Evolutionary conservation across 73 alveolate genomes (phyloP).

Genomic region (Stentor roeselii): DNA sequence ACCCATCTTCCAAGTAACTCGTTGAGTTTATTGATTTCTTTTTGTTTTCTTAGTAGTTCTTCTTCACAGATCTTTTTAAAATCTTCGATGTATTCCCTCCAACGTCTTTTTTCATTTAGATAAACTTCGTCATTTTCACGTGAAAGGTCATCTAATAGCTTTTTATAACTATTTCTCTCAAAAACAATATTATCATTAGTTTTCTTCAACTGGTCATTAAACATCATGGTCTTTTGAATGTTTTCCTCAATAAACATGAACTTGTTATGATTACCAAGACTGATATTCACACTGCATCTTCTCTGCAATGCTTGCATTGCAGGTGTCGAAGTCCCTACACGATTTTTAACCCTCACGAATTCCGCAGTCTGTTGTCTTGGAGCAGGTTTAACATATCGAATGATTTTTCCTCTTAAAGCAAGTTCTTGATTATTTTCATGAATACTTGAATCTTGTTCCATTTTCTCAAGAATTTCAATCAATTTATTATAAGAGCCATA

Average conservation of each 20-base stretch:
- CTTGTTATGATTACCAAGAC: neutral
- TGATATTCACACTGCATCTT: neutral
- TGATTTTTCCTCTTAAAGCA: neutral
- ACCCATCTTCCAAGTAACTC: constrained; percentile 44
- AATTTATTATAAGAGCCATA: neutral
- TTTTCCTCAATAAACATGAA: neutral
- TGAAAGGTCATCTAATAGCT: constrained; percentile 31
- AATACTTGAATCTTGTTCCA: neutral
- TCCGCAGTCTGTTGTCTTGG: neutral
- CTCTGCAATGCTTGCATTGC: neutral
- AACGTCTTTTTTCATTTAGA: constrained; percentile 19
- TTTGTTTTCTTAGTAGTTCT: constrained; percentile 38
- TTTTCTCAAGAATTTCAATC: neutral
- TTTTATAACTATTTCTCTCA: constrained; percentile 9
- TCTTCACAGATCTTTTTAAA: constrained; percentile 35
- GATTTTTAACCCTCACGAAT: neutral
- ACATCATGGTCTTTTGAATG: neutral
- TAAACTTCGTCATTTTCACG: neutral
- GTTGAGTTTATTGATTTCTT: constrained; percentile 34
- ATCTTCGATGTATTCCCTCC: constrained; percentile 38
- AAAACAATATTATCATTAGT: neutral
- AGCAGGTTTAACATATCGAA: neutral
- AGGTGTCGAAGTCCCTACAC: neutral
- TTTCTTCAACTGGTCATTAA: neutral
- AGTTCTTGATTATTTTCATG: neutral